Evolutionary conservation across 129 eudicot species (phyloP).

Genomic region (Deinandra increscens): DNA sequence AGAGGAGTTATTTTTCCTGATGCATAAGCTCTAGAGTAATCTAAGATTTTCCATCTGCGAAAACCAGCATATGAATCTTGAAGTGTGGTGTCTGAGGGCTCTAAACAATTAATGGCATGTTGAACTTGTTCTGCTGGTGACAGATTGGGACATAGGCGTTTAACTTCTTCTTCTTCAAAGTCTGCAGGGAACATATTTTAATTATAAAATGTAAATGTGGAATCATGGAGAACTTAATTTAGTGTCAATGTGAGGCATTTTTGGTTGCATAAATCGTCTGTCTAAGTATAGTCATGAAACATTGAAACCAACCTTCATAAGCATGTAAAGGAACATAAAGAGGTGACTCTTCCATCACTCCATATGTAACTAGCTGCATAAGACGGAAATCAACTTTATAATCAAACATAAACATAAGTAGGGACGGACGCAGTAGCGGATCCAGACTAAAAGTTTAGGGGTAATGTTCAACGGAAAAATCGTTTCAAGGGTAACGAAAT

Average conservation of each 20-base stretch:
- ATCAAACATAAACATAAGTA: neutral
- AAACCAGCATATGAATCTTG: conserved; percentile 41
- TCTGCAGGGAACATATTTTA: conserved; percentile 35
- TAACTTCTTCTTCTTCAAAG: conserved; percentile 42
- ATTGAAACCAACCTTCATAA: conserved; percentile 62
- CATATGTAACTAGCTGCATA: conserved; percentile 86
- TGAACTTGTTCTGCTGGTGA: conserved; percentile 61
- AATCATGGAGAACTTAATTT: conserved; percentile 5
- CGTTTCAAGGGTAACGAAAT: too few species aligned
- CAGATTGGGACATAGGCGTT: conserved; percentile 37
- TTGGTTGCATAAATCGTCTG: neutral
- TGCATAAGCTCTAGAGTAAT: conserved; percentile 75
- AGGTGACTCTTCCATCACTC: conserved; percentile 80
- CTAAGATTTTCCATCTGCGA: conserved; percentile 74
- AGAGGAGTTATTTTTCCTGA: conserved; percentile 69
- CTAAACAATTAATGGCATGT: conserved; percentile 56
- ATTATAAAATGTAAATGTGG: neutral
- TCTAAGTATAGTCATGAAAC: neutral
- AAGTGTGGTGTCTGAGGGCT: conserved; percentile 20
- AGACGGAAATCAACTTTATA: conserved; percentile 14
- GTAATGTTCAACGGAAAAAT: too few species aligned
- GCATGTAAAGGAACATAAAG: conserved; percentile 75
- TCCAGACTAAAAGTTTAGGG: too few species aligned
- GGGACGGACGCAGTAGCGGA: too few species aligned
- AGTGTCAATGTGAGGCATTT: neutral